Base-by-base conservation (phyloP, 345 rosid species). In the Syzygium grande region DNA sequence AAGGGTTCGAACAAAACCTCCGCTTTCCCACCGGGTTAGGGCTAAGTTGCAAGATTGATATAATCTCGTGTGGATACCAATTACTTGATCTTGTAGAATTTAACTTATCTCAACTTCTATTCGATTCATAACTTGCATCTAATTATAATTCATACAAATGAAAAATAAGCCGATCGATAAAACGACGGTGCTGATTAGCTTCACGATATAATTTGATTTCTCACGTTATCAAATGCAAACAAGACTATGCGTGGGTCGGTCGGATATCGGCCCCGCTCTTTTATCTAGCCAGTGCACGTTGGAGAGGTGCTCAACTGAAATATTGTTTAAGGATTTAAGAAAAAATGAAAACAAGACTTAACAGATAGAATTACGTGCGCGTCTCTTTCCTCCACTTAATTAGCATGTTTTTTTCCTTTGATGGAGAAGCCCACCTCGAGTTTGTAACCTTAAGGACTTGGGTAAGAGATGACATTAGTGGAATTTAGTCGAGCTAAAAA, bases 101-200 rank as follows among this genome's bases (percentile, higher is more conserved):
- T 61, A 6, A 61, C 0, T 61, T 13, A 6, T n/a, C 15, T 1
- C 41, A 0, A 34, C 34, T 0, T 68, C 30, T 68, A 1, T 17
- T 68, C 2, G 2, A 68, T 9, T 38, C 49, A 3, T 25, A 3
- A 3, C 21, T 17, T 12, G 11, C 0, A 5, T 34, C 5, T 2
- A 9, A 68, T 2, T 68, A 5, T 38, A 9, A 34, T 17, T 15
- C 4, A 1, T 9, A 34, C 8, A 46, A 73, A 10, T n/a, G n/a
- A 19, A 3, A 19, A 3, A 41, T 73, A 19, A 19, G 2, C 17
- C 25, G 4, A 34, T 19, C 1, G 7, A 73, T 10, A 4, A 34
- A 34, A 38, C 49, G 0, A 8, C 5, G 2, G 6, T 17, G 3
- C 12, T 3, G 0, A 68, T 68, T 0, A 2, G 3, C 9, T 16